Evolutionary conservation across 2,329 filamentous ascomycete species (phyloP).

Genomic region (Trichothecium roseum): DNA sequence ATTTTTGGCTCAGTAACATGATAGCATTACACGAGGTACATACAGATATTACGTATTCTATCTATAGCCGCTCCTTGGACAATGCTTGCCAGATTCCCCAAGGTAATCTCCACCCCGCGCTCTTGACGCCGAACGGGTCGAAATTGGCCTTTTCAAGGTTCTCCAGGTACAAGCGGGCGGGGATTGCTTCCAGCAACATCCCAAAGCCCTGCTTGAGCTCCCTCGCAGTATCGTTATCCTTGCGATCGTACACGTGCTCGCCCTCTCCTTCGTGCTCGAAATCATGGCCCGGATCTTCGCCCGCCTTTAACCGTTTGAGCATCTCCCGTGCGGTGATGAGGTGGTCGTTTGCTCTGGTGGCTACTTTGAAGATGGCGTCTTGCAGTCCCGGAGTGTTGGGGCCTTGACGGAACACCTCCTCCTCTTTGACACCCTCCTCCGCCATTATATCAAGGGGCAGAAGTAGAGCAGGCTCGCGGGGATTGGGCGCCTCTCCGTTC

Average conservation of each 20-base stretch:
- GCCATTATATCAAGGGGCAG: constrained; percentile 88
- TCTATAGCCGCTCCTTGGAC: constrained; percentile 36
- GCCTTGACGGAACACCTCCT: constrained; percentile 77
- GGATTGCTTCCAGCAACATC: constrained; percentile 69
- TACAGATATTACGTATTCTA: neutral
- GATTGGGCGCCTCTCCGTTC: constrained; percentile 24
- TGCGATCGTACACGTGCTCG: constrained; percentile 42
- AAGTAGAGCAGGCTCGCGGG: constrained; percentile 48
- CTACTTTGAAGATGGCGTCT: constrained; percentile 85
- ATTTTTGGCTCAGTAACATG: too few species aligned
- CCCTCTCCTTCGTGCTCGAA: constrained; percentile 81
- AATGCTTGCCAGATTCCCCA: constrained; percentile 56
- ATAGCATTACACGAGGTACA: constrained; percentile 23
- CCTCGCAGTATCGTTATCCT: constrained; percentile 23
- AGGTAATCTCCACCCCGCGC: constrained; percentile 66
- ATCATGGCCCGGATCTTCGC: constrained; percentile 68
- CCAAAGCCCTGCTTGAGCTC: constrained; percentile 58
- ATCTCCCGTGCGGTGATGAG: constrained; percentile 89
- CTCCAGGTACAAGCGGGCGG: constrained; percentile 69
- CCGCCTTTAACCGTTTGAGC: constrained; percentile 67
- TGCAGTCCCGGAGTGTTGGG: constrained; percentile 69
- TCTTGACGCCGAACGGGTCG: constrained; percentile 61
- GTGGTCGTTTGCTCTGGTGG: constrained; percentile 90
- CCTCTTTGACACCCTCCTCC: constrained; percentile 68
- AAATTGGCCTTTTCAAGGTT: constrained; percentile 74